These are phyloP conservation scores for Exsudoporus floridanus DNA, from an alignment of 1,284 basidiomycete genomes.

Conservation along the genomic window DNA sequence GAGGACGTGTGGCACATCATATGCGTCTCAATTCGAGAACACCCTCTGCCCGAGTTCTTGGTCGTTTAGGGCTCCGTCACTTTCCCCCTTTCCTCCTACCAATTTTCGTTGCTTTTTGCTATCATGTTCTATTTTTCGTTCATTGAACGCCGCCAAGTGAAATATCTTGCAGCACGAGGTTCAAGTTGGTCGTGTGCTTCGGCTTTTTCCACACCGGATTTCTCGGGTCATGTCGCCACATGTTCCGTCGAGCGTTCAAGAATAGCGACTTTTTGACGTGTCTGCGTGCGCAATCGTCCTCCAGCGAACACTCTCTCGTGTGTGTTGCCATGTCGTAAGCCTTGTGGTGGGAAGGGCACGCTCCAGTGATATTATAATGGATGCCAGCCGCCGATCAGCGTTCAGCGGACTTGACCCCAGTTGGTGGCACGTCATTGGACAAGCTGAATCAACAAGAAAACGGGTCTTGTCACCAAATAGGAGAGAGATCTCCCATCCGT, in stretches of 20 bases:
- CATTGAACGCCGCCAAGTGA: neutral
- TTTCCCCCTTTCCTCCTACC: neutral
- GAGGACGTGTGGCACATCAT: neutral
- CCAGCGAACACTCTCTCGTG: too few species aligned
- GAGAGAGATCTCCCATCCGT: too few species aligned
- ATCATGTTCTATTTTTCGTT: neutral
- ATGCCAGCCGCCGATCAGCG: too few species aligned
- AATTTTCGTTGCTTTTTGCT: neutral
- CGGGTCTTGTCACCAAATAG: too few species aligned
- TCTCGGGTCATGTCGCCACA: neutral
- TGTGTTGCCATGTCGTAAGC: neutral
- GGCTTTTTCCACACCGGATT: neutral
- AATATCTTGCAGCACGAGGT: neutral
- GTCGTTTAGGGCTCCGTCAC: neutral
- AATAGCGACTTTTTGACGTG: neutral
- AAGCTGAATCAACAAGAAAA: too few species aligned
- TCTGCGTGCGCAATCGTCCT: neutral
- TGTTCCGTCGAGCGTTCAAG: neutral
- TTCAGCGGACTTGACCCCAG: too few species aligned
- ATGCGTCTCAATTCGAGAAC: conserved; percentile 1
- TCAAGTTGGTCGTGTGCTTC: neutral
- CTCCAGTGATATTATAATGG: too few species aligned
- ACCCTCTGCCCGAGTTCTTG: conserved; percentile 13
- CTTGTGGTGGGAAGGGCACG: too few species aligned
- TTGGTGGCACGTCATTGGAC: too few species aligned